phyloP scores from a whole-genome alignment of 2,329 filamentous ascomycete species.

The Fragosphaeria purpurea region DNA sequence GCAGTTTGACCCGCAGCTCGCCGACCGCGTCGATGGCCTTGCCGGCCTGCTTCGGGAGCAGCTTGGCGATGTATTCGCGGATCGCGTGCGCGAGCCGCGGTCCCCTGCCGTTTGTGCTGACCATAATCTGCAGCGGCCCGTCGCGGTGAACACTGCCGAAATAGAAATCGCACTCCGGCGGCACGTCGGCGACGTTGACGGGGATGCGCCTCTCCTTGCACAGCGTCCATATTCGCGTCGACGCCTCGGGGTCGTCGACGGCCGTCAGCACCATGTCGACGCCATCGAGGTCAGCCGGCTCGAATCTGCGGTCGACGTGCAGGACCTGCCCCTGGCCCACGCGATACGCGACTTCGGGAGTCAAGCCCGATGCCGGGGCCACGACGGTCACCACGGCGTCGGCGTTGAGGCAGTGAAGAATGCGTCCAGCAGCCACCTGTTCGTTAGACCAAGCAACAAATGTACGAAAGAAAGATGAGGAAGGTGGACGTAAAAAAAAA shows the following conservation, averaged over 20 bases:
- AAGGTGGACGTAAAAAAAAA: neutral
- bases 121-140: slow-evolving; percentile 94
- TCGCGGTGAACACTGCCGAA: slow-evolving; percentile 94
- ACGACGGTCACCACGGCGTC: slow-evolving; percentile 85
- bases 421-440: slow-evolving; percentile 89
- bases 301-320: slow-evolving; percentile 75
- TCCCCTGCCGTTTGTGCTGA: slow-evolving; percentile 95
- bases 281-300: slow-evolving; percentile 73
- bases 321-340: slow-evolving; percentile 64
- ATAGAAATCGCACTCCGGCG: slow-evolving; percentile 95
- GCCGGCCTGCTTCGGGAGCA: slow-evolving; percentile 69
- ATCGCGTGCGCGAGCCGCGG: slow-evolving; percentile 84
- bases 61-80: slow-evolving; percentile 66
- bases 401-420: slow-evolving; percentile 88
- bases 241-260: slow-evolving; percentile 88
- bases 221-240: slow-evolving; percentile 80
- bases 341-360: slow-evolving; percentile 78
- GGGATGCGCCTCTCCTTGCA: slow-evolving; percentile 78
- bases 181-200: slow-evolving; percentile 95
- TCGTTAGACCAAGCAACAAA: too few species aligned
- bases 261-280: slow-evolving; percentile 85
- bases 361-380: slow-evolving; percentile 68
- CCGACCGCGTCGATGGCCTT: slow-evolving; percentile 81
- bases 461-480: neutral
- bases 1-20: slow-evolving; percentile 64